Conservation (phyloP, 495 filamentous ascomycete species). For the Haplographium delicatum region DNA sequence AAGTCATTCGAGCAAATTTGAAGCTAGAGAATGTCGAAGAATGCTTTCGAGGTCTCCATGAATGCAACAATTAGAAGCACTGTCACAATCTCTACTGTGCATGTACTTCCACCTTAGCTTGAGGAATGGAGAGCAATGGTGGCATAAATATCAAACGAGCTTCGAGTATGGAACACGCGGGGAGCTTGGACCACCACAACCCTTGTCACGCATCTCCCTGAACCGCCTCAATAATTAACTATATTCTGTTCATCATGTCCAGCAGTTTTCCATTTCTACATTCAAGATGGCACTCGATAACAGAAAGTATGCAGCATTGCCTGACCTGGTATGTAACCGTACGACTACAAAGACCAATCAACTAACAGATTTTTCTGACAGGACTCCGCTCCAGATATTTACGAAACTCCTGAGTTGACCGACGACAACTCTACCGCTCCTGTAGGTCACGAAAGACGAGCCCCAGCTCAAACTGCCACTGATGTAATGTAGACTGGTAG, state of each 20-base stretch:
- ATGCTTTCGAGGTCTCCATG: too few species aligned
- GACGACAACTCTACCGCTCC: conserved; percentile 82
- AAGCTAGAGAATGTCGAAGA: too few species aligned
- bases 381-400: conserved; percentile 90
- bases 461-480: conserved; percentile 7
- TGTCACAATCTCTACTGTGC: too few species aligned
- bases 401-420: conserved; percentile 87
- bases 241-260: too few species aligned
- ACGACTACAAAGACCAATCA: neutral
- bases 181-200: too few species aligned
- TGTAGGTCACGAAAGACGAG: conserved; percentile 45
- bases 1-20: too few species aligned
- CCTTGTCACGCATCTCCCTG: neutral
- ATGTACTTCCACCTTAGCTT: too few species aligned
- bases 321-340: conserved; percentile 63
- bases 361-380: conserved; percentile 34
- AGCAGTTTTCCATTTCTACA: neutral
- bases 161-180: too few species aligned
- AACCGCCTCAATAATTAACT: conserved; percentile 3
- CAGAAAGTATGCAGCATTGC: conserved; percentile 80
- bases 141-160: too few species aligned
- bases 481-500: conserved; percentile 21
- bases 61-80: too few species aligned
- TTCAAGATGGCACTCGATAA: conserved; percentile 43
- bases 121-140: too few species aligned